phyloP scores from a whole-genome alignment of 1,284 basidiomycete species.

The Peniophora sp. region DNA sequence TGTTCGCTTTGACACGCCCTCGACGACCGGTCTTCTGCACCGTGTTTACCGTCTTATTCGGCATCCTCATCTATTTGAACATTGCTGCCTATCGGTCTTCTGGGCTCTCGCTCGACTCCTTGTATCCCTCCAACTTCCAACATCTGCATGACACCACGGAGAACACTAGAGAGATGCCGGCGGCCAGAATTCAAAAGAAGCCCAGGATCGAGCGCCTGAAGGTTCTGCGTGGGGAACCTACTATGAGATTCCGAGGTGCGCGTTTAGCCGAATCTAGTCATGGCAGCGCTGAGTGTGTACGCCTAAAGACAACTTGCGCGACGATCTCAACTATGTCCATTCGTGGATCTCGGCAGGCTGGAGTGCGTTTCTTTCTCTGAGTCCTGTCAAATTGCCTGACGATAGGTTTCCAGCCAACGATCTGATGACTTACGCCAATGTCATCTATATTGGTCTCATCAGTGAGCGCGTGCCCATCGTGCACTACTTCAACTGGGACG shows the following conservation, averaged over 20 bases:
- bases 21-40: too few species aligned
- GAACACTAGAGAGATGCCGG: too few species aligned
- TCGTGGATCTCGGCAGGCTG: conserved; percentile 65
- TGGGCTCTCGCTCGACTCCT: too few species aligned
- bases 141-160: too few species aligned
- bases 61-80: too few species aligned
- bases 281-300: neutral
- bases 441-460: conserved; percentile 58
- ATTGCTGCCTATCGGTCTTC: too few species aligned
- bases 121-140: too few species aligned
- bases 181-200: too few species aligned
- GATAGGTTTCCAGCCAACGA: conserved; percentile 51
- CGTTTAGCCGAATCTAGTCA: neutral
- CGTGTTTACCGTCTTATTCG: too few species aligned
- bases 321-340: conserved; percentile 55
- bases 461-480: conserved; percentile 61
- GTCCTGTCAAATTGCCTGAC: neutral
- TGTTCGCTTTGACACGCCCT: too few species aligned
- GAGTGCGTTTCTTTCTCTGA: conserved; percentile 34
- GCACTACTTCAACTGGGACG: conserved; percentile 57
- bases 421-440: conserved; percentile 64
- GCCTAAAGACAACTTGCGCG: conserved; percentile 40
- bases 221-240: conserved; percentile 40
- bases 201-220: too few species aligned
- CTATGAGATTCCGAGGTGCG: conserved; percentile 44